These are phyloP conservation scores for Akanthomyces uredinophilus DNA, from an alignment of 2,329 filamentous ascomycete species.

Conservation along the genomic window DNA sequence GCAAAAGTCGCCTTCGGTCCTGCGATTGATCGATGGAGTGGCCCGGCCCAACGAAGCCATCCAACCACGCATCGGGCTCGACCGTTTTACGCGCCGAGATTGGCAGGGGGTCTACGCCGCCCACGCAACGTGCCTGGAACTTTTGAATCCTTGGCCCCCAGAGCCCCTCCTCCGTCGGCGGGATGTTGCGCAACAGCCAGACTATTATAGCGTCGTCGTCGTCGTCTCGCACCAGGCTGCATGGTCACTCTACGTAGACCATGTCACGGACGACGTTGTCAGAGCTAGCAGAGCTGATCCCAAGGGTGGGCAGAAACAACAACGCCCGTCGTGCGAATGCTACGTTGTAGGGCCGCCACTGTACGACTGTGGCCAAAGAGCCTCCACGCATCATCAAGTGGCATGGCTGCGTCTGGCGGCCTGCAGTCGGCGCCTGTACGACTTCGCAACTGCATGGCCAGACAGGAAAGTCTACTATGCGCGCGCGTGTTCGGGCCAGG, in stretches of 20 bases:
- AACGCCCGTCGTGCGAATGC: background rate
- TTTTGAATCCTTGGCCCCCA: background rate
- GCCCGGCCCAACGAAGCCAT: slow-evolving; percentile 3
- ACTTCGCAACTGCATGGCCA: background rate
- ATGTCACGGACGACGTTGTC: background rate
- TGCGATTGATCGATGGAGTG: slow-evolving; percentile 14
- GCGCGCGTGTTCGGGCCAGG: background rate
- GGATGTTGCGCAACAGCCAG: background rate
- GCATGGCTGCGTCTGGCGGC: background rate
- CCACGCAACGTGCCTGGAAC: background rate
- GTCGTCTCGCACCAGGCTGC: background rate
- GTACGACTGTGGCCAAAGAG: background rate
- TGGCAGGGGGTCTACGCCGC: slow-evolving; percentile 3
- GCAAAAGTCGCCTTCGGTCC: background rate
- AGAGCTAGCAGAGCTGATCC: background rate
- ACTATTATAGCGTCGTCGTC: slow-evolving; percentile 1
- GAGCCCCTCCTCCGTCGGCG: background rate
- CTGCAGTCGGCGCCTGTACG: background rate
- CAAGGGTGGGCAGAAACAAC: background rate
- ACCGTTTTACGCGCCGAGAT: slow-evolving; percentile 13
- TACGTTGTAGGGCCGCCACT: background rate
- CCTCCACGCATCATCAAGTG: background rate
- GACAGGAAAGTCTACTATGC: background rate
- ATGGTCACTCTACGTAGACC: background rate
- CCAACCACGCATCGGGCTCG: slow-evolving; percentile 12